Conservation (phyloP, 768 basidiomycete genomes). For the Boletus rubescentipes region DNA sequence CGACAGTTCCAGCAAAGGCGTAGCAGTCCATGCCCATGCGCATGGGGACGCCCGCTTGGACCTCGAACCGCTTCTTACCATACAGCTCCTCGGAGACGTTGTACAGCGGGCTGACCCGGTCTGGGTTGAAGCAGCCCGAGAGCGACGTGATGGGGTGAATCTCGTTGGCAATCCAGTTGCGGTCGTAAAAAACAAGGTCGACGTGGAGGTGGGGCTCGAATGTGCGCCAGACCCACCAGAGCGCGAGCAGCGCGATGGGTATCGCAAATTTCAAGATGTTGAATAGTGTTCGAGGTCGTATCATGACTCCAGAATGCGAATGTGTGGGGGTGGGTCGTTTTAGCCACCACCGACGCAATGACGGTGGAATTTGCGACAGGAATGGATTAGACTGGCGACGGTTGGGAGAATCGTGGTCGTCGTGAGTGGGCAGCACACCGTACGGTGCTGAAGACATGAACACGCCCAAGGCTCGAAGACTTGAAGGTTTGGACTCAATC, state of each 20-base stretch:
- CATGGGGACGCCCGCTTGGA: slow-evolving; percentile 81
- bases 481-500: too few species aligned
- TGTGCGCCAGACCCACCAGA: slow-evolving; percentile 44
- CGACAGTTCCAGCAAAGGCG: slow-evolving; percentile 83
- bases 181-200: slow-evolving; percentile 77
- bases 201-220: slow-evolving; percentile 74
- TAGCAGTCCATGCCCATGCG: slow-evolving; percentile 88
- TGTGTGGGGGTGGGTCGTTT: not conserved
- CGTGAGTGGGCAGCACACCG: slow-evolving; percentile 9
- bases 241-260: slow-evolving; percentile 28
- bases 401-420: slow-evolving; percentile 5
- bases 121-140: slow-evolving; percentile 70
- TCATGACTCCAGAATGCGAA: not conserved
- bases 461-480: not conserved
- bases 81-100: slow-evolving; percentile 64
- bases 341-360: slow-evolving; percentile 11
- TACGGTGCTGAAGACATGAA: slow-evolving; percentile 14
- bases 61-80: slow-evolving; percentile 62
- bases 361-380: not conserved
- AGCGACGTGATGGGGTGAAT: slow-evolving; percentile 65
- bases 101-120: slow-evolving; percentile 61
- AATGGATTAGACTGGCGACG: not conserved
- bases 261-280: slow-evolving; percentile 45
- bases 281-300: slow-evolving; percentile 36
- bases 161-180: slow-evolving; percentile 71